Conservation (phyloP, 345 rosid species). For the Anastatica hierochuntica region DNA sequence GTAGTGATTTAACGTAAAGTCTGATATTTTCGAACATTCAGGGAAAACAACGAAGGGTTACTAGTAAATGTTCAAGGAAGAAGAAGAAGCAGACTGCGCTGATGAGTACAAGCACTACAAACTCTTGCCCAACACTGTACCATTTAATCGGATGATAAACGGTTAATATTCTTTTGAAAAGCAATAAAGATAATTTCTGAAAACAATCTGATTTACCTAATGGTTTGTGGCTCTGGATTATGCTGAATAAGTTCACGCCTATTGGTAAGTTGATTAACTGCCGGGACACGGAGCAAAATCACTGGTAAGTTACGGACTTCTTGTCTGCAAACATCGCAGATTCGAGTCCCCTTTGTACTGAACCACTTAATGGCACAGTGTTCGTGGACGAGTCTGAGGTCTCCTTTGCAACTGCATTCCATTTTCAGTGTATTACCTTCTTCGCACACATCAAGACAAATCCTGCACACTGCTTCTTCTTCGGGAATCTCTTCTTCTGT, state of each 20-base stretch:
- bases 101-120: slow-evolving; percentile 82
- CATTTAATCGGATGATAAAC: slow-evolving; percentile 2
- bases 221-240: slow-evolving; percentile 33
- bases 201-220: slow-evolving; percentile 61
- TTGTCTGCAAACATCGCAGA: slow-evolving; percentile 78
- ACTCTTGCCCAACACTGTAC: slow-evolving; percentile 97
- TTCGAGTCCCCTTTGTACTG: slow-evolving; percentile 73
- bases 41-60: slow-evolving; percentile 25
- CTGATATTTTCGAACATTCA: too few species aligned
- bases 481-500: slow-evolving; percentile 89
- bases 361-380: slow-evolving; percentile 89
- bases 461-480: slow-evolving; percentile 93
- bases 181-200: too few species aligned
- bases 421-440: slow-evolving; percentile 87
- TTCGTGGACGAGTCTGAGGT: slow-evolving; percentile 79
- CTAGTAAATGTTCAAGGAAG: slow-evolving; percentile 94
- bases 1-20: too few species aligned
- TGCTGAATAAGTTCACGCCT: slow-evolving; percentile 50
- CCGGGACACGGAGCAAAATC: slow-evolving; percentile 53
- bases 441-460: slow-evolving; percentile 70
- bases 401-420: slow-evolving; percentile 99
- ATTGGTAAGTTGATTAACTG: slow-evolving; percentile 29
- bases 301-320: slow-evolving; percentile 89
- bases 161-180: neutral
- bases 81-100: slow-evolving; percentile 93